phyloP scores from a whole-genome alignment of 2,329 filamentous ascomycete species.

The Monosporascus sp. region DNA sequence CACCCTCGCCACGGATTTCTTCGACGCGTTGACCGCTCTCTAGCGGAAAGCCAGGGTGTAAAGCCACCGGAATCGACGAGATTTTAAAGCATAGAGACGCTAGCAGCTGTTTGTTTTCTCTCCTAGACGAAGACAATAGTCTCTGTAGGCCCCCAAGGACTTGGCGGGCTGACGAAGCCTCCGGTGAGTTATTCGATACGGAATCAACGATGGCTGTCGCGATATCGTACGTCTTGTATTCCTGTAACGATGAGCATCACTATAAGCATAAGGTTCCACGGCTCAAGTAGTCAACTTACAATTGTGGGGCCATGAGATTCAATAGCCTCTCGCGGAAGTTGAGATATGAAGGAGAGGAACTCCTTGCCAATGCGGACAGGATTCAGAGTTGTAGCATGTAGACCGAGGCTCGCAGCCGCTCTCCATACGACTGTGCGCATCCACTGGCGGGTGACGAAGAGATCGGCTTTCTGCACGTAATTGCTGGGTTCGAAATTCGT shows the following conservation, averaged over 20 bases:
- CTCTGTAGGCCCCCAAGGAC: too few species aligned
- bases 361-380: constrained; percentile 42
- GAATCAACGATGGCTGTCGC: constrained; percentile 39
- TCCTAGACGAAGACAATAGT: too few species aligned
- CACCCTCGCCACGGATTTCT: too few species aligned
- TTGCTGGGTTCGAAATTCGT: constrained; percentile 35
- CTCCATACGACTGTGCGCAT: constrained; percentile 46
- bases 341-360: constrained; percentile 31
- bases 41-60: too few species aligned
- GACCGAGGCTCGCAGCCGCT: constrained; percentile 26
- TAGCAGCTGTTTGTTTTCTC: too few species aligned
- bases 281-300: too few species aligned
- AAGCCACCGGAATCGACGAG: too few species aligned
- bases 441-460: constrained; percentile 46
- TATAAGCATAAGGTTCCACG: constrained; percentile 22
- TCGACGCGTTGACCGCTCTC: too few species aligned
- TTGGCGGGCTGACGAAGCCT: too few species aligned
- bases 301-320: too few species aligned
- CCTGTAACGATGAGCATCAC: constrained; percentile 45
- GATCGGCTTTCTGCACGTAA: constrained; percentile 44
- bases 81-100: too few species aligned
- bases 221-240: constrained; percentile 44
- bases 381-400: constrained; percentile 24
- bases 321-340: too few species aligned
- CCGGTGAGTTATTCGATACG: constrained; percentile 20